These are phyloP conservation scores for Kluyveromyces marxianus DNA, from an alignment of 1,139 yeast species.

Conservation along the genomic window DNA sequence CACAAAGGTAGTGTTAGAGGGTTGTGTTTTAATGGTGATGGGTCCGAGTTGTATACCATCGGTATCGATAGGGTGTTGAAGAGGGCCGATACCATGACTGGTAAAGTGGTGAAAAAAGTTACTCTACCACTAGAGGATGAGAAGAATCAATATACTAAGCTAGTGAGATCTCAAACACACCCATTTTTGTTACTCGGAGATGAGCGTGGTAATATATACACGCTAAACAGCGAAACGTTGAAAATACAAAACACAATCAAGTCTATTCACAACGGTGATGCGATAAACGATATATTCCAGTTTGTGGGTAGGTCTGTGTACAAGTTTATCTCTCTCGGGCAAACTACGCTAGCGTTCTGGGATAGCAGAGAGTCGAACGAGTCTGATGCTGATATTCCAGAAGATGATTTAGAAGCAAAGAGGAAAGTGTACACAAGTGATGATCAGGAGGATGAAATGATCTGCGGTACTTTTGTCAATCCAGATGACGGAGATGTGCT, in stretches of 20 bases:
- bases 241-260: conserved; percentile 38
- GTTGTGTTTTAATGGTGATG: conserved; percentile 54
- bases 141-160: conserved; percentile 47
- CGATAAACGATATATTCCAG: conserved; percentile 65
- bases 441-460: conserved; percentile 87
- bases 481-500: conserved; percentile 57
- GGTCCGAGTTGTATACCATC: conserved; percentile 46
- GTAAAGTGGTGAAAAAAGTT: conserved; percentile 61
- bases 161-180: conserved; percentile 57
- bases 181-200: conserved; percentile 69
- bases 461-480: conserved; percentile 66
- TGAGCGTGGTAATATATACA: conserved; percentile 61
- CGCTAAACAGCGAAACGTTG: conserved; percentile 50
- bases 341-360: conserved; percentile 71
- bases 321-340: conserved; percentile 74
- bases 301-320: conserved; percentile 67
- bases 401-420: conserved; percentile 32
- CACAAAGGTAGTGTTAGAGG: conserved; percentile 87
- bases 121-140: conserved; percentile 24
- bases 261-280: conserved; percentile 57
- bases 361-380: conserved; percentile 55
- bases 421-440: conserved; percentile 50
- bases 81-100: conserved; percentile 63
- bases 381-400: conserved; percentile 13
- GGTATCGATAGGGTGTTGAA: conserved; percentile 81